phyloP scores from a whole-genome alignment of 2,329 filamentous ascomycete species.

The Amauroascus niger region DNA sequence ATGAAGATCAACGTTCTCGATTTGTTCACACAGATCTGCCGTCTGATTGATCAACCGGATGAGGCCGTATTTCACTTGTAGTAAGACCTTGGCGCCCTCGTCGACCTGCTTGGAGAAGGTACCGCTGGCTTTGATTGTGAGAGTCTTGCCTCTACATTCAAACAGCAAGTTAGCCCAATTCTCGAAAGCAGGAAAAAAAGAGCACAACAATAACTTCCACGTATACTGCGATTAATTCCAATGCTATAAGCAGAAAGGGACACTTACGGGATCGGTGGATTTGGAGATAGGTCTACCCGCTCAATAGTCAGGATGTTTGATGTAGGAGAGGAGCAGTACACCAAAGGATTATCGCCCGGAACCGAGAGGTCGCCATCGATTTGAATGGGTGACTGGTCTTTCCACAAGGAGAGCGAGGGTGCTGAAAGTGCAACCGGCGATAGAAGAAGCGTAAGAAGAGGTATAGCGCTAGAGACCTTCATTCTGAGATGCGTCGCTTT shows the following conservation, averaged over 20 bases:
- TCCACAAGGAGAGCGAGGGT: constrained; percentile 35
- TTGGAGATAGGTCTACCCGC: constrained; percentile 70
- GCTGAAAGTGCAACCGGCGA: constrained; percentile 38
- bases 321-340: constrained; percentile 62
- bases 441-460: constrained; percentile 35
- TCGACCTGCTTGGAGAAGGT: constrained; percentile 62
- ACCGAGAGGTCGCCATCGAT: constrained; percentile 53
- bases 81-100: constrained; percentile 67
- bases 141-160: constrained; percentile 56
- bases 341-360: constrained; percentile 74
- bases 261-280: constrained; percentile 76
- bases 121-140: constrained; percentile 70
- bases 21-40: constrained; percentile 79
- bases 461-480: constrained; percentile 31
- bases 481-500: background rate
- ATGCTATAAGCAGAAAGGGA: constrained; percentile 4
- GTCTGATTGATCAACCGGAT: constrained; percentile 77
- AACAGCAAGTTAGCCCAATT: constrained; percentile 17
- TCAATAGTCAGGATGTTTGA: constrained; percentile 66
- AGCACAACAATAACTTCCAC: too few species aligned
- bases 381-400: constrained; percentile 42
- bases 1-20: constrained; percentile 74
- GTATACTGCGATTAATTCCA: background rate
- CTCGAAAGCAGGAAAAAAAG: too few species aligned
- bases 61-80: constrained; percentile 87